phyloP scores from a whole-genome alignment of 352 stramenopile genomes.

The Phytophthora chlamydospora region DNA sequence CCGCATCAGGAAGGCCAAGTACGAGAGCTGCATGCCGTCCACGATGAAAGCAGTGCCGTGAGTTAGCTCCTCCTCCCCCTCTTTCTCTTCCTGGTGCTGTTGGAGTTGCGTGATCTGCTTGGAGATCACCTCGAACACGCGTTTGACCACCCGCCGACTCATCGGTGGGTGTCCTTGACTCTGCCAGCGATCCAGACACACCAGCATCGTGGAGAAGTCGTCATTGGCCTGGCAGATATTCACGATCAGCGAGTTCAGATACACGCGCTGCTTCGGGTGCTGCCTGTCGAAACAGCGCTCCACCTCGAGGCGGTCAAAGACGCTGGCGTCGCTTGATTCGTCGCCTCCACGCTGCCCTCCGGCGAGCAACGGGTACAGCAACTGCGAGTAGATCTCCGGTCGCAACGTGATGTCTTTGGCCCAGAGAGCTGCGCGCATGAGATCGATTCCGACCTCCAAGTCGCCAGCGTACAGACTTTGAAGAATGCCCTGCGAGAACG shows the following conservation, averaged over 20 bases:
- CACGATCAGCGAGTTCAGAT: slow-evolving; percentile 64
- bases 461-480: slow-evolving; percentile 60
- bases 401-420: slow-evolving; percentile 48
- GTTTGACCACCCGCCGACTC: slow-evolving; percentile 55
- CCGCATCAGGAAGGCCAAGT: slow-evolving; percentile 54
- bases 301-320: slow-evolving; percentile 55
- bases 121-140: slow-evolving; percentile 67
- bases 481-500: slow-evolving; percentile 50
- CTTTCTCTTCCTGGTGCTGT: background rate
- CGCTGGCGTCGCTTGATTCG: slow-evolving; percentile 36
- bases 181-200: slow-evolving; percentile 69
- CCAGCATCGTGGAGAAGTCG: slow-evolving; percentile 63
- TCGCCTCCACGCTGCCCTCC: slow-evolving; percentile 32
- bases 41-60: slow-evolving; percentile 40
- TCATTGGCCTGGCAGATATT: slow-evolving; percentile 73
- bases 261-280: slow-evolving; percentile 41
- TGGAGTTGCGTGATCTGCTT: slow-evolving; percentile 53
- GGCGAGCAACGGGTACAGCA: slow-evolving; percentile 67
- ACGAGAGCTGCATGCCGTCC: slow-evolving; percentile 59
- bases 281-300: slow-evolving; percentile 68
- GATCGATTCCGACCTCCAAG: slow-evolving; percentile 42
- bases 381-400: slow-evolving; percentile 66
- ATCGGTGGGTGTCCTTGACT: slow-evolving; percentile 40
- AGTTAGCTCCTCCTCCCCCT: slow-evolving; percentile 13
- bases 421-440: slow-evolving; percentile 56